Base-by-base conservation (phyloP, 495 filamentous ascomycete species). In the Talaromyces borbonicus region DNA sequence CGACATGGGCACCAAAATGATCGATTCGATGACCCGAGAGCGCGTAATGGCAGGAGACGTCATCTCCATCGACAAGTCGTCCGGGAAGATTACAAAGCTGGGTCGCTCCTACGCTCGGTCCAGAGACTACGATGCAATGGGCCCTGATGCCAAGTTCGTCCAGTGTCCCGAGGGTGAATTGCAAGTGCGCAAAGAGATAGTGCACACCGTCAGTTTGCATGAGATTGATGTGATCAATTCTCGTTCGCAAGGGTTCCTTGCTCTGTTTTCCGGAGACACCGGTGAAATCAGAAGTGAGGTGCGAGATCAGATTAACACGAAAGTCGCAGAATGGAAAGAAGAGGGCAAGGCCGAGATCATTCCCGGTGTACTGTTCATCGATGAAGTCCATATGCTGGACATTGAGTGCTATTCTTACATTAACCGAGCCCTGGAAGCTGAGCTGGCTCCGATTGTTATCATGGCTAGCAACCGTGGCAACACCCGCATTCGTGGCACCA, bases 151-250 rank as follows among this genome's bases (percentile, higher is more conserved):
- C 49, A 97, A 95, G 60, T 97, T 97, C 61, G 80, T 97, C 18
- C 88, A 95, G 64, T 95, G 90, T 60, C 92, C 92, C n/a, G 92
- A 99, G 61, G 92, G 92, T 44, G 92, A 99, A 66, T 76, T 99
- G 12, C 92, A 97, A 62, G 93, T 95, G 60, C 86, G 92, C 44
- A 92, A 92, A 59, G 93, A 99, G 60, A 89, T 95, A 11, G 83
- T 95, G 22, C 92, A 99, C 64, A 96, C 92, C 2, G 92, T 99
- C 50, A 89, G 82, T 32, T 76, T 99, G 2, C 92, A 99, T 66
- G 92, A 99, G 64, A 97, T 99, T 56, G 92, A 99, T 59, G 92
- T 99, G 18, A 97, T 97, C 71, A 99, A 99, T 68, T 95, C 88
- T 25, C 79, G 92, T 31, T 94, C 92, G 35, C 92, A 99, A 63